Percentiles rank a stretch among this genome's conserved stretches.
Evolutionary conservation across 1,139 yeast species (phyloP).

Genomic region (Kodamaea arcana): DNA sequence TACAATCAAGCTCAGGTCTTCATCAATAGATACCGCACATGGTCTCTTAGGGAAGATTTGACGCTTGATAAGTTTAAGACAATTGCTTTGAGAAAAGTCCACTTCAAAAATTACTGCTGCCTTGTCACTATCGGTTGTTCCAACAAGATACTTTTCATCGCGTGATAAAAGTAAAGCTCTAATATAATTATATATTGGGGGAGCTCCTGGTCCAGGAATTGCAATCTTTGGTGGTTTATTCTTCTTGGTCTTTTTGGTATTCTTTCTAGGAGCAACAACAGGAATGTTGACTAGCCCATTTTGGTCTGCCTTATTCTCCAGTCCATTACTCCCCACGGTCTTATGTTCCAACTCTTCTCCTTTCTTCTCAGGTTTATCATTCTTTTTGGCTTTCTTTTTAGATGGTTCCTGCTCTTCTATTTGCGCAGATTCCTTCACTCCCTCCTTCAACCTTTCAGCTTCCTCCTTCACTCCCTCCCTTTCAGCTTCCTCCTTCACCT

Average conservation of each 20-base stretch:
- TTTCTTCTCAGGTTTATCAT: too few species aligned
- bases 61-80: conserved; percentile 56
- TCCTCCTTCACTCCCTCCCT: conserved; percentile 14
- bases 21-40: conserved; percentile 66
- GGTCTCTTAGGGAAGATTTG: conserved; percentile 89
- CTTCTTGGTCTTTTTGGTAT: neutral
- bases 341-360: too few species aligned
- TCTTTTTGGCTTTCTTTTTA: conserved; percentile 27
- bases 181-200: conserved; percentile 64
- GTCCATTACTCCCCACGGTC: too few species aligned
- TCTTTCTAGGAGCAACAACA: conserved; percentile 28
- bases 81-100: conserved; percentile 26
- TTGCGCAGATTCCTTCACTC: too few species aligned
- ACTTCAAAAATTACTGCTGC: conserved; percentile 63
- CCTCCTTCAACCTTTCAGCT: conserved; percentile 25
- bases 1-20: conserved; percentile 51
- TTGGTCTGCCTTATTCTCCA: too few species aligned
- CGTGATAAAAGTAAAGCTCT: conserved; percentile 54
- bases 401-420: too few species aligned
- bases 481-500: conserved; percentile 5
- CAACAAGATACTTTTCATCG: conserved; percentile 55
- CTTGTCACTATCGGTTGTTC: conserved; percentile 80
- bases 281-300: too few species aligned
- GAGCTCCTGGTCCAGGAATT: conserved; percentile 64
- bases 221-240: conserved; percentile 48